These are phyloP conservation scores for Scleroderma bovista DNA, from an alignment of 768 basidiomycete genomes.

Conservation along the genomic window DNA sequence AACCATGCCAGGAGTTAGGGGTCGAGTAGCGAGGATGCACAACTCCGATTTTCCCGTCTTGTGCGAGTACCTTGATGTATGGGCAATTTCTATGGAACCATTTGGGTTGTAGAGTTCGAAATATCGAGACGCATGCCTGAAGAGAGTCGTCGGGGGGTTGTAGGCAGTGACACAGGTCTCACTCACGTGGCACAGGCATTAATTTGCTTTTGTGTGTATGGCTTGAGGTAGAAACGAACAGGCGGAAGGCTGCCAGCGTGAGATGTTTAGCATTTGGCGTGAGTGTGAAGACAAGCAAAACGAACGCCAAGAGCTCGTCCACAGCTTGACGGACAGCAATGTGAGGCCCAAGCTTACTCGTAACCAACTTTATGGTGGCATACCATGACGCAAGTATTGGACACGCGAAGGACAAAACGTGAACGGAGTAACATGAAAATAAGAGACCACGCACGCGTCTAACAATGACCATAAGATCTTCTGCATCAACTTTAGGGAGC, in stretches of 20 bases:
- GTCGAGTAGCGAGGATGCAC: constrained; percentile 79
- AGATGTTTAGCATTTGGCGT: constrained; percentile 11
- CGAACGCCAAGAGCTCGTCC: constrained; percentile 72
- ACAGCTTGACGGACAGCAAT: constrained; percentile 66
- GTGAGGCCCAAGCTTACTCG: constrained; percentile 47
- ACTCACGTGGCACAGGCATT: constrained; percentile 92
- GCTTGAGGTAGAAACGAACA: constrained; percentile 72
- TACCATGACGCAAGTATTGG: constrained; percentile 19
- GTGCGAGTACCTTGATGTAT: constrained; percentile 83
- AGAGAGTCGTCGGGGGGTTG: constrained; percentile 21
- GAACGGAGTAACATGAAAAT: constrained; percentile 26
- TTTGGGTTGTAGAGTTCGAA: constrained; percentile 81
- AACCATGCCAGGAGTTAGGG: constrained; percentile 60
- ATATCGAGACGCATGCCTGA: constrained; percentile 82
- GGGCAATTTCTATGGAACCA: constrained; percentile 83
- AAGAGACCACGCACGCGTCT: constrained; percentile 57
- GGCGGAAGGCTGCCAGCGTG: constrained; percentile 51
- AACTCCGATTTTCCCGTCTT: constrained; percentile 85
- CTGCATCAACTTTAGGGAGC: constrained; percentile 68
- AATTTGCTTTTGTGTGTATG: constrained; percentile 77
- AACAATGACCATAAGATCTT: constrained; percentile 64
- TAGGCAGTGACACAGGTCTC: constrained; percentile 20
- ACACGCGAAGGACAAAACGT: constrained; percentile 11
- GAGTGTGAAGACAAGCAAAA: constrained; percentile 13
- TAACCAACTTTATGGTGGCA: constrained; percentile 46